Evolutionary conservation across 352 stramenopile genomes (phyloP).

Genomic region (Pythium oligandrum): DNA sequence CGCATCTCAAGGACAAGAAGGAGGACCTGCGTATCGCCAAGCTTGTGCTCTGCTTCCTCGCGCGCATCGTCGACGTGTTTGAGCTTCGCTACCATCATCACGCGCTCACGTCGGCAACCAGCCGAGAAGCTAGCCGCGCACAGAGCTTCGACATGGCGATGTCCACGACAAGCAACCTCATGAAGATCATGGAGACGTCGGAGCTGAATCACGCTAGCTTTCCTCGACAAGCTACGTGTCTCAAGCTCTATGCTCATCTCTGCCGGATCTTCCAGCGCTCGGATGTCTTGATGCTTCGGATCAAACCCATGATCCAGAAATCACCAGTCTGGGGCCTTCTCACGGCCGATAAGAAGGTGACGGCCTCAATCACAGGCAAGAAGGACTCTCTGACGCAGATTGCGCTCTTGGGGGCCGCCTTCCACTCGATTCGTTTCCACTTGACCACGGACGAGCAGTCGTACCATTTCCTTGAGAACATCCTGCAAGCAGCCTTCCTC

Average conservation of each 20-base stretch:
- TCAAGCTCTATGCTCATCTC: slow-evolving; percentile 61
- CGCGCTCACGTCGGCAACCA: not conserved
- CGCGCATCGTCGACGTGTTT: slow-evolving; percentile 60
- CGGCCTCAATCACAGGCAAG: slow-evolving; percentile 27
- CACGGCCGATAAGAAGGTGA: slow-evolving; percentile 45
- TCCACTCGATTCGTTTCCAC: slow-evolving; percentile 61
- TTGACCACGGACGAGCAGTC: slow-evolving; percentile 21
- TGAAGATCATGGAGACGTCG: slow-evolving; percentile 42
- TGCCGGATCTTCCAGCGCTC: slow-evolving; percentile 41
- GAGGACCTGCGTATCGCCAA: slow-evolving; percentile 65
- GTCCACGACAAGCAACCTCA: slow-evolving; percentile 33
- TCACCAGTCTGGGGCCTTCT: slow-evolving; percentile 43
- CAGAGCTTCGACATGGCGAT: slow-evolving; percentile 46
- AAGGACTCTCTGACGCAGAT: slow-evolving; percentile 54
- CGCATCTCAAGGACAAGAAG: slow-evolving; percentile 76
- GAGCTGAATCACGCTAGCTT: slow-evolving; percentile 44
- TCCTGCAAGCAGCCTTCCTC: slow-evolving; percentile 53
- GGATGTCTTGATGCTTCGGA: slow-evolving; percentile 35
- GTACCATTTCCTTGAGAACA: slow-evolving; percentile 34
- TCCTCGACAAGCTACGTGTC: slow-evolving; percentile 39
- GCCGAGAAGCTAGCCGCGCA: slow-evolving; percentile 15
- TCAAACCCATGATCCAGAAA: slow-evolving; percentile 42
- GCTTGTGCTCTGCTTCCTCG: slow-evolving; percentile 57
- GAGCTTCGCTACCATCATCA: slow-evolving; percentile 33
- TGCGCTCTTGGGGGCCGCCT: slow-evolving; percentile 37